Evolutionary conservation across 371 early-diverging fungal species (phyloP), one percentile per base, ranked within the genome.

Genomic region (Enteropsectra breve): DNA sequence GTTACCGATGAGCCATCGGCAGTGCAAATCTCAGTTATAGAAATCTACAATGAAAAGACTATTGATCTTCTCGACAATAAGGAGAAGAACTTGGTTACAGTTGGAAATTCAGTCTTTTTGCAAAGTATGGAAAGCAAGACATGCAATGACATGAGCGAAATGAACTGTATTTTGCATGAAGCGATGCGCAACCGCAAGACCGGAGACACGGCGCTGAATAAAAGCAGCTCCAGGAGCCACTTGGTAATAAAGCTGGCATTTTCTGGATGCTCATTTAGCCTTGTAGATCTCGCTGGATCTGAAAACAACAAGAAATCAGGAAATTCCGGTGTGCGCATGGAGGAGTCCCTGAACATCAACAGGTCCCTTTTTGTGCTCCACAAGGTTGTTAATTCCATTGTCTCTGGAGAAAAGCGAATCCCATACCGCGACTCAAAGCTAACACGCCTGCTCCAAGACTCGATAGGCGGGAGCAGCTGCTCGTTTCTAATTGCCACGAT

Each of bases 371-470:
- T 85, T 63, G 84, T 77, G 68, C 80, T 86, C 28, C 85, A 85
- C 61, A 83, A 84, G 50, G 83, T 86, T 26, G 86, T 86, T 54
- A 73, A 84, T 24, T 83, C 84, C 15, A 76, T 86, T n/a, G 82
- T 82, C 63, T 82, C 83, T 57, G 83, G 81, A 53, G 81, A 83
- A n/a, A 79, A 75, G 4, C 88, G 87, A 76, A 84, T 89, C 34
- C 88, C 89, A 1, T 92, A 84, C 78, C 85, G 91, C 18, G 90
- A 92, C 69, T 88, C 89, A 4, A 91, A 92, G 72, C 77, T 92
- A 40, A 92, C 91, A 0, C 73, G 90, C 32, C 82, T 90, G 34
- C 76, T 92, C 33, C 89, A 90, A 70, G 80, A 84, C 0, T 86
- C 88, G 2, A 78, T 92, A 36, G 83, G 83, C 24, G 89, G 89